Evolutionary conservation across 2,329 filamentous ascomycete genomes (phyloP), one percentile per base, ranked within the genome.

Genomic region (Clarireedia monteithiana): DNA sequence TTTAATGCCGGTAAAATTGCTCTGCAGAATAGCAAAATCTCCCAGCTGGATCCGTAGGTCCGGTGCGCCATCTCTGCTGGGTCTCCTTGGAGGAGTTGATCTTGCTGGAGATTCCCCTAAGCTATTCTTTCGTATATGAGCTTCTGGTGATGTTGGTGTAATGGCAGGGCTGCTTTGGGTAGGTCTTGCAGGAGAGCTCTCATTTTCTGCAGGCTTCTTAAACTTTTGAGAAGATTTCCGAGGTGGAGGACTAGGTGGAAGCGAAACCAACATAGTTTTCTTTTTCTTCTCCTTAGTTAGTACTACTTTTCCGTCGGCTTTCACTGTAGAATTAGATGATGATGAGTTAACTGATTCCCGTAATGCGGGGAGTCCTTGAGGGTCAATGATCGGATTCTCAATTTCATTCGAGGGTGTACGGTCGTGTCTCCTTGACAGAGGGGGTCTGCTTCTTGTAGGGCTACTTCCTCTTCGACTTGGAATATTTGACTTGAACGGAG

Each of bases 291-390:
- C 15, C 3, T 45, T 50, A 9, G 23, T 15, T 20, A 62, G 59
- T 68, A 69, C 74, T 59, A 69, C 76, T 59, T 69, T 75, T 12
- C 75, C 75, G 24, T 74, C 77, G 15, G 74, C 78, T 36, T 82
- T 78, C 7, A 88, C 79, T 2, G 84, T 88, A 6, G 85, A 88
- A 58, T 80, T 82, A 5, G 85, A 88, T 0, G 86, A 89, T 0
- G 86, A 89, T 1, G 86, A 90, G 23, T 79, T 86, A 5, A 83
- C 73, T 1, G 85, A 85, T 66, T 91, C 87, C 54, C 84, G 78
- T 5, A 89, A 82, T 5, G 82, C 78, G 38, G 84, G 77, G 39
- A 90, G 75, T 4, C 81, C 82, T 58, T 81, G 77, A 10, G 76
- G 74, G 47, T 84, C 79, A 24, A 74, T 69, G 36, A 69, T 69